Evolutionary conservation across 306 rosid species (phyloP).

Genomic region (Ammopiptanthus mongolicus): DNA sequence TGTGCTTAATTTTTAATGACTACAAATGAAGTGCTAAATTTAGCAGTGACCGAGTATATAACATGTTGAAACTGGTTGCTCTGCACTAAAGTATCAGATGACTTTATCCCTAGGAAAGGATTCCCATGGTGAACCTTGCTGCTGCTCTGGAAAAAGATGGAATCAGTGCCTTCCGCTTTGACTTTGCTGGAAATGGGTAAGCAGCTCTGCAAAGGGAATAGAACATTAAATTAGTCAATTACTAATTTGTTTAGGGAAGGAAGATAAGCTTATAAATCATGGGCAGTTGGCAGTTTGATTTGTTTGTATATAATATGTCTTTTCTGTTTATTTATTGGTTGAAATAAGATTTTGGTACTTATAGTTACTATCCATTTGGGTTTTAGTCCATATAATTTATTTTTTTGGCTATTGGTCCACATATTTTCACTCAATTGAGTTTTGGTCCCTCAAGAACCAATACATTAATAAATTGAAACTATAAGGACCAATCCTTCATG

Average conservation of each 20-base stretch:
- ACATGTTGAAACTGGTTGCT: conserved; percentile 12
- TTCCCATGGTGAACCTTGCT: conserved; percentile 84
- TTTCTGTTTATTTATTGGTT: background rate
- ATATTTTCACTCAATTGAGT: too few relatives aligned
- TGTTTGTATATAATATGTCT: background rate
- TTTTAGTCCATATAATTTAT: too few relatives aligned
- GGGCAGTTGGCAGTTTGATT: background rate
- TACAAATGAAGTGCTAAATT: too few relatives aligned
- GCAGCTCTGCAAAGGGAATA: background rate
- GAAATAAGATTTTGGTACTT: too few relatives aligned
- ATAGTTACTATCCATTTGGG: too few relatives aligned
- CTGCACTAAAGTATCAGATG: background rate
- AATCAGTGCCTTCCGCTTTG: conserved; percentile 72
- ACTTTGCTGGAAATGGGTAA: conserved; percentile 93
- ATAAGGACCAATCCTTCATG: too few relatives aligned
- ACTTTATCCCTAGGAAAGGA: conserved; percentile 51
- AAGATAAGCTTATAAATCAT: background rate
- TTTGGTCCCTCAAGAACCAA: too few relatives aligned
- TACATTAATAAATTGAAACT: too few relatives aligned
- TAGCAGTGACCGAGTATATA: too few relatives aligned
- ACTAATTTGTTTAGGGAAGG: background rate
- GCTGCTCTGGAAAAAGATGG: conserved; percentile 53
- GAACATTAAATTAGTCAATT: background rate
- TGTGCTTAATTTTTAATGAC: background rate
- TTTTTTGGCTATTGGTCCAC: too few relatives aligned